phyloP scores from a whole-genome alignment of 1,139 yeast species.

The Geotrichum carabidarum region DNA sequence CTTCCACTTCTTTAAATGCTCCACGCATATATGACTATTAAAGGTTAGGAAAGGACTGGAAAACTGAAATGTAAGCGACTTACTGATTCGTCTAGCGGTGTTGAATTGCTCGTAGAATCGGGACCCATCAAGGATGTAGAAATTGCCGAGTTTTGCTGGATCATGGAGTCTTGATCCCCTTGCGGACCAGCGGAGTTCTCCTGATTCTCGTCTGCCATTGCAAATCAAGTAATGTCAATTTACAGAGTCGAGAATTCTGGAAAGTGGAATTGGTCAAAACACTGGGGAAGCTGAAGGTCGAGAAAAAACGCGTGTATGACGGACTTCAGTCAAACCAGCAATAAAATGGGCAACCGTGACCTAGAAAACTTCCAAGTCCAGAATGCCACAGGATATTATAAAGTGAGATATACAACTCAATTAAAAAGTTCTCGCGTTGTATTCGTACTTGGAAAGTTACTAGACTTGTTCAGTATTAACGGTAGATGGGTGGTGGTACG shows the following conservation, averaged over 20 bases:
- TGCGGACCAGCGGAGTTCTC: not conserved
- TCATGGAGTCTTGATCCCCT: not conserved
- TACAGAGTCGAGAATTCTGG: not conserved
- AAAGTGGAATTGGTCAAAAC: not conserved
- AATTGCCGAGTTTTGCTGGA: not conserved
- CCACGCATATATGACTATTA: not conserved
- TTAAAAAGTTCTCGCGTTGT: too few species aligned
- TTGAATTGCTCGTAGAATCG: not conserved
- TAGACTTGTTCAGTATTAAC: not conserved
- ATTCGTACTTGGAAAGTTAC: too few species aligned
- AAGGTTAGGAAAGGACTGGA: not conserved
- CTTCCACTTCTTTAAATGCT: not conserved
- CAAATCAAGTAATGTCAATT: not conserved
- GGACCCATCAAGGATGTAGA: not conserved
- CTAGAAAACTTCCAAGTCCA: too few species aligned
- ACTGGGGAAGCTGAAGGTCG: not conserved
- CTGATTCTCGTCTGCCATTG: constrained; percentile 4
- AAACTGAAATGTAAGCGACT: not conserved
- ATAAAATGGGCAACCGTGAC: too few species aligned
- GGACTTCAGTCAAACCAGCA: too few species aligned
- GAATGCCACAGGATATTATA: too few species aligned
- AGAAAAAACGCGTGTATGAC: too few species aligned
- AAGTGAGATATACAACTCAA: too few species aligned
- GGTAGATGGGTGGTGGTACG: constrained; percentile 6
- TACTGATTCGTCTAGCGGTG: not conserved